Evolutionary conservation across 768 basidiomycete genomes (phyloP).

Genomic region (Agaricus subrufescens): DNA sequence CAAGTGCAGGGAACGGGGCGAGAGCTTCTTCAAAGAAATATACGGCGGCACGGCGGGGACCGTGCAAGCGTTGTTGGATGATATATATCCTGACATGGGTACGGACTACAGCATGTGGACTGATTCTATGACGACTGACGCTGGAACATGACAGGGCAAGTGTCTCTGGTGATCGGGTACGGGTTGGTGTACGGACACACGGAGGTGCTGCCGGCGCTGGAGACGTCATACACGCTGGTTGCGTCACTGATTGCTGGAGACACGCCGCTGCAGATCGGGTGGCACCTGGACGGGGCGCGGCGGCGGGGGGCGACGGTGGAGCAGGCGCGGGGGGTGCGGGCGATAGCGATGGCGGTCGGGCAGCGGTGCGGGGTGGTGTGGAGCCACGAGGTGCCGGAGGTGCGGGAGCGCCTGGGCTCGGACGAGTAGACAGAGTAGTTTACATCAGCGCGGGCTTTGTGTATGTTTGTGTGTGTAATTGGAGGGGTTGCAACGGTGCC

Average conservation of each 20-base stretch:
- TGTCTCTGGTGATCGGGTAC: slow-evolving; percentile 49
- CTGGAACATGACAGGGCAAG: slow-evolving; percentile 38
- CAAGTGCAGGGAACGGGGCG: slow-evolving; percentile 39
- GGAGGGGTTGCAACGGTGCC: slow-evolving; percentile 40
- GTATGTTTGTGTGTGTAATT: slow-evolving; percentile 29
- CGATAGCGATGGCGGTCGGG: slow-evolving; percentile 50
- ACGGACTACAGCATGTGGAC: slow-evolving; percentile 13
- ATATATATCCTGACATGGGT: slow-evolving; percentile 65
- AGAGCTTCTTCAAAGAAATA: slow-evolving; percentile 37
- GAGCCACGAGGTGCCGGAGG: slow-evolving; percentile 49
- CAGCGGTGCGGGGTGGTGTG: slow-evolving; percentile 44
- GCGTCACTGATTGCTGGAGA: slow-evolving; percentile 58
- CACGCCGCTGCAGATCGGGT: slow-evolving; percentile 57
- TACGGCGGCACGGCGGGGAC: slow-evolving; percentile 53
- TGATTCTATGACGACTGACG: background rate
- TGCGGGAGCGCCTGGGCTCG: slow-evolving; percentile 16
- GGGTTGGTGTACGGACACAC: slow-evolving; percentile 50
- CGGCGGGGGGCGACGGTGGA: slow-evolving; percentile 50
- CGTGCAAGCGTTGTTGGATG: slow-evolving; percentile 43
- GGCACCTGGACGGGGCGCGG: slow-evolving; percentile 58
- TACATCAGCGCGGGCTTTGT: slow-evolving; percentile 6
- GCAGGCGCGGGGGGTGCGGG: slow-evolving; percentile 48
- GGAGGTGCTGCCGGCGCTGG: slow-evolving; percentile 40
- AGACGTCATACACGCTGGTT: slow-evolving; percentile 59
- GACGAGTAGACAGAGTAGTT: background rate